Evolutionary conservation across 1,284 basidiomycete genomes (phyloP), one percentile per base, ranked within the genome.

Genomic region (Cystobasidium pallidum): DNA sequence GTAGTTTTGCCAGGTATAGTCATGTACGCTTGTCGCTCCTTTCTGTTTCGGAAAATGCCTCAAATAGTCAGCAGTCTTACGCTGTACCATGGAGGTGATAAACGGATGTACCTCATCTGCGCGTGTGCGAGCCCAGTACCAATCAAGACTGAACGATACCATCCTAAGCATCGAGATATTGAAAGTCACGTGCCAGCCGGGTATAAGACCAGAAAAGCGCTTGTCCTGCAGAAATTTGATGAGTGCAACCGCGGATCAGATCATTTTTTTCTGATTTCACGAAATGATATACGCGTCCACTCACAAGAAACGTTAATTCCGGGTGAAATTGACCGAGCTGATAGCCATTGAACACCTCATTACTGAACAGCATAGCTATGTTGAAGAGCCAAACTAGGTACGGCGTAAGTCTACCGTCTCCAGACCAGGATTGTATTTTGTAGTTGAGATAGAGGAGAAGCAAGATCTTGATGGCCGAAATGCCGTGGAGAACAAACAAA

Each of bases 151-250:
- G 83, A 93, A 99, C 0, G 93, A 96, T 11, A 99, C 85, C 39
- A 97, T 86, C 17, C 96, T 87, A 39, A 99, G 85, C 91, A 96
- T 96, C 1, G 93, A 94, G 77, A 99, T 94, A 81, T 99, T 99
- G 85, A 95, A 98, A 77, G 85, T 88, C 79, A 98, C 86, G 78
- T 97, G 88, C 95, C 96, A 99, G 36, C 93, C 85, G 3, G 93
- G 91, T 86, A 94, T 68, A 84, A 87, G 58, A 84, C 95, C 82
- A 19, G 76, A 67, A 21, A 63, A 54, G 81, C 78, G 45, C 72
- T 78, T 75, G 79, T 97, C 93, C 90, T 95, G 76, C 36, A 15
- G 13, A 39, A n/a, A n/a, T n/a, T n/a, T n/a, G n/a, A n/a, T n/a
- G 36, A 13, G 13, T 39, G 13, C 36, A 39, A 39, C 7, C 13